phyloP scores from a whole-genome alignment of 352 stramenopile species.

The Vaucheria bursata region DNA sequence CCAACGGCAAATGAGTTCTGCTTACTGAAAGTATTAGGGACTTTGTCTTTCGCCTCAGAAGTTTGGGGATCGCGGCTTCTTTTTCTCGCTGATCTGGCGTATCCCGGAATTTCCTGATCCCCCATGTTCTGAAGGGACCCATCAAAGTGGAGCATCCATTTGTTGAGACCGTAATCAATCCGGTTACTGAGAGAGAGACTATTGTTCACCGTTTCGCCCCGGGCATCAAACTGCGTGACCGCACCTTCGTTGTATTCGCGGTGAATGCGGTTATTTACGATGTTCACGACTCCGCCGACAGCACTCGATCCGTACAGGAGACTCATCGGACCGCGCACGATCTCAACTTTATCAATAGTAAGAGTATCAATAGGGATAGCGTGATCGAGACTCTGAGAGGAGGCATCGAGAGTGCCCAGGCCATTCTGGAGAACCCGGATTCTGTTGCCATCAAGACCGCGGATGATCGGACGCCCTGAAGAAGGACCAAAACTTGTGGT shows the following conservation, averaged over 20 bases:
- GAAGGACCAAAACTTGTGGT: background rate
- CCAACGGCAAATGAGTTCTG: background rate
- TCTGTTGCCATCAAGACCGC: background rate
- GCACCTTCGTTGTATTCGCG: background rate
- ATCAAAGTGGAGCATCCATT: background rate
- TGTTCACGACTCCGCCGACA: background rate
- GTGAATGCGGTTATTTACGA: background rate
- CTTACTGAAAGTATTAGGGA: background rate
- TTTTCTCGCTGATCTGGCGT: too few relatives aligned
- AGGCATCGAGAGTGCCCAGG: background rate
- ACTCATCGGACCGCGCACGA: background rate
- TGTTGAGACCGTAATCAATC: background rate
- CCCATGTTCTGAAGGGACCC: background rate
- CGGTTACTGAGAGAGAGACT: background rate
- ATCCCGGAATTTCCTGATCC: background rate
- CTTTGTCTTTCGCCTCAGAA: too few relatives aligned
- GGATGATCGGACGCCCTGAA: background rate
- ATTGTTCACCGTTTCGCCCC: background rate
- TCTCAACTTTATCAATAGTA: background rate
- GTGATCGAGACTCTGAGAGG: background rate
- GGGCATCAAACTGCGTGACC: background rate
- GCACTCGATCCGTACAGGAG: background rate
- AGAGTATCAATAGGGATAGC: background rate
- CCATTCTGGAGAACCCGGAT: background rate
- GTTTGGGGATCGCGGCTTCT: too few relatives aligned